Evolutionary conservation across 2,329 filamentous ascomycete species (phyloP), one percentile per base, ranked within the genome.

Genomic region (Cladosporium colombiae): DNA sequence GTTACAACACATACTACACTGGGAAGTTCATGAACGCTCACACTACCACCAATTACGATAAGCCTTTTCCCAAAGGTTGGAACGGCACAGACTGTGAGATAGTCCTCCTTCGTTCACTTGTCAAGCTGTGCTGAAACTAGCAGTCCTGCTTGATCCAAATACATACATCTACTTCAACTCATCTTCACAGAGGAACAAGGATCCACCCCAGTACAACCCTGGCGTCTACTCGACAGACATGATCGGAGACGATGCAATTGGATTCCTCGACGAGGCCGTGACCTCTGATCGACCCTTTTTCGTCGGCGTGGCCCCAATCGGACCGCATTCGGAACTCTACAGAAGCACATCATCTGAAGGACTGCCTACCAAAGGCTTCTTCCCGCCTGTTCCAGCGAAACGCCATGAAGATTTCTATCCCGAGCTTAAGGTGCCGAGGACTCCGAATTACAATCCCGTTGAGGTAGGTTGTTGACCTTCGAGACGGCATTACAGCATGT

Each of bases 1-100:
- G 88, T 0, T 91, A 91, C 73, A 85, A 86, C 69, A 91, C 89
- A 0, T 91, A 90, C 71, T 92, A 91, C 70, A 86, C 85, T 0
- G 89, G 37, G 18, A 44, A 44, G 37, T 44, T 44, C 37, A 44
- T 44, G 37, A 44, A 44, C 6, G 37, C 37, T 21, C 37, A 44
- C 2, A n/a, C 18, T n/a, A 44, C 37, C 37, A n/a, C 37, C 37
- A 44, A 44, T 44, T 44, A 44, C 18, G 7, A 44, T 7, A 44
- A 44, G 37, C 37, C 37, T 44, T 44, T 44, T 7, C 37, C 37
- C 4, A n/a, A 18, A n/a, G 37, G 37, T 6, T 44, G 37, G 37
- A 44, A 44, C 37, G 37, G 37, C 4, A 44, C 37, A 44, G 37
- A 44, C 37, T 44, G 37, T 44, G 7, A 44, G 37, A 8, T n/a